Evolutionary conservation across 257 asterid genomes (phyloP), one percentile per base, ranked within the genome.

Genomic region (Solanum tarijense): DNA sequence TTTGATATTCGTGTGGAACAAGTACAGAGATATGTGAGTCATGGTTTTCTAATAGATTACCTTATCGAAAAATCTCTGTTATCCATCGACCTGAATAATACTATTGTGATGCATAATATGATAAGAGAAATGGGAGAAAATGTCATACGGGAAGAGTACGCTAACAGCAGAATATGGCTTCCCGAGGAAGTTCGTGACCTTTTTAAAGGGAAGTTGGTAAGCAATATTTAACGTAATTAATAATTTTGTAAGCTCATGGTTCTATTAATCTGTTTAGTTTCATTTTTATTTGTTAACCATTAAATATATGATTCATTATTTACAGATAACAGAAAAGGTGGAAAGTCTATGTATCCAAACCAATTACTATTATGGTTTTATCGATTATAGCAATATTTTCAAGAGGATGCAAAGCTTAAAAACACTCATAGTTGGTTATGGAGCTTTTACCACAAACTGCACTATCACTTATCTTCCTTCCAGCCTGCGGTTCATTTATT

Each of bases 1-100:
- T 46, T 46, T 46, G 0, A 1, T 46, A 1, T 4, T 46, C 4
- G 1, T 46, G 55, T 1, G 7, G 6, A 12, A 46, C 18, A 0
- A 4, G 7, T 13, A 46, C 20, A 0, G 0, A 46, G 55, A 55
- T 11, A 55, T 2, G 1, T 0, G 35, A n/a, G 36, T 39, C 6
- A 2, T 7, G 36, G n/a, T 39, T 2, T 25, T 76, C 60, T 41
- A 39, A 25, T 78, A 7, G 23, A 14, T 4, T 0, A 4, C 38
- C 62, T 46, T 2, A 0, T 46, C 0, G 58, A 46, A 46, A 46
- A 46, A 46, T 46, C 58, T 2, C 3, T 46, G 20, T 4, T 46
- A 46, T 13, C 58, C 60, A 58, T 58, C 1, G 0, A 0, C 27
- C 0, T 3, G 1, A 8, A 1, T 3, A 58, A 20, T 3, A 3